phyloP scores from a whole-genome alignment of 2,329 filamentous ascomycete genomes.

The Xylaria sp. region DNA sequence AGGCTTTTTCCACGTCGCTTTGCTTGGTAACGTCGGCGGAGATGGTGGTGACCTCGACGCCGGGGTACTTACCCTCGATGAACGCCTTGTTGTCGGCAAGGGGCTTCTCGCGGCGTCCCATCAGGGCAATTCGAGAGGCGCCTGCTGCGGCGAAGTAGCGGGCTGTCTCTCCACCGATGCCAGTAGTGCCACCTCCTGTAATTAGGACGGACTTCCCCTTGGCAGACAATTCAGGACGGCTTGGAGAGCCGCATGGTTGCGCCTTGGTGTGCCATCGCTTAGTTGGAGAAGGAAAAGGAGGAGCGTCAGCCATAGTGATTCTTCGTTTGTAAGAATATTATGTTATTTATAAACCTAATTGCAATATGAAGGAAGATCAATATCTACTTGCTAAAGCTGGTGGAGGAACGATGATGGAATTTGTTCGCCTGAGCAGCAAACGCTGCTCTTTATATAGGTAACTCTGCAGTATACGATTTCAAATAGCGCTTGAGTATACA shows the following conservation, averaged over 20 bases:
- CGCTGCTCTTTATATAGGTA: not conserved
- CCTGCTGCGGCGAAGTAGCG: slow-evolving; percentile 32
- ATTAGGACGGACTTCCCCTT: not conserved
- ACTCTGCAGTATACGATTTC: not conserved
- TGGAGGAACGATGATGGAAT: not conserved
- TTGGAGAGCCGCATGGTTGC: not conserved
- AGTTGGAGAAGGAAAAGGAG: not conserved
- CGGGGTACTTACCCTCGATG: not conserved
- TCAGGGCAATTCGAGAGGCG: slow-evolving; percentile 22
- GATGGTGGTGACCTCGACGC: not conserved
- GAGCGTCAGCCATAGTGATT: not conserved
- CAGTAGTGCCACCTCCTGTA: slow-evolving; percentile 22
- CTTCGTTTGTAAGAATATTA: not conserved
- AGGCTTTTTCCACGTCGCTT: not conserved
- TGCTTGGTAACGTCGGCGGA: slow-evolving; percentile 15
- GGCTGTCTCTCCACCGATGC: slow-evolving; percentile 29
- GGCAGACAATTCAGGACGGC: not conserved
- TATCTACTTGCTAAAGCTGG: too few species aligned
- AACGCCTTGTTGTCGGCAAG: not conserved
- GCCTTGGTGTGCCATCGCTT: not conserved
- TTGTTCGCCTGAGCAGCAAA: not conserved
- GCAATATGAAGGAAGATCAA: not conserved
- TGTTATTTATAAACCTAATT: not conserved
- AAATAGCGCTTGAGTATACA: not conserved
- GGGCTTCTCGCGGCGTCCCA: slow-evolving; percentile 24